Base-by-base conservation (phyloP, 768 basidiomycete genomes). In the Macrocybe gigantea region DNA sequence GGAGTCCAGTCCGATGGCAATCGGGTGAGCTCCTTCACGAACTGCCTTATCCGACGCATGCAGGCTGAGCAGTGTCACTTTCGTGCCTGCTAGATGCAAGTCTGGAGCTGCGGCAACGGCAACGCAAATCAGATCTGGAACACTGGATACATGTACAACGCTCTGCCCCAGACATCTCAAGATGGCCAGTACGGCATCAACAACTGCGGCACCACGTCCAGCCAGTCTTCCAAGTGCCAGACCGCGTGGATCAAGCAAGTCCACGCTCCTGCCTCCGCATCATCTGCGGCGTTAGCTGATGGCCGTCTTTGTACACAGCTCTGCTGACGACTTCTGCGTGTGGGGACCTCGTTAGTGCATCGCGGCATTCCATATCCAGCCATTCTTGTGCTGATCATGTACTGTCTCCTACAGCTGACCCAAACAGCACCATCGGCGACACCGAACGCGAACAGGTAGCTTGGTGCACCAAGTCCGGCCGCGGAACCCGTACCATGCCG, bases 401-500 rank as follows among this genome's bases (percentile, higher is more conserved):
- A 12, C 10, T 2, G n/a, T 10, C n/a, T n/a, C 39, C 22, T 6
- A 6, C 37, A 56, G 55, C 60, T 22, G 37, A 44, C 15, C 46
- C 69, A 2, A 65, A 70, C 52, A 75, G 75, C 11, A 66, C 70
- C 15, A 82, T 92, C 47, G 85, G 79, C 34, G 77, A 85, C 47
- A 80, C 79, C 0, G 90, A 93, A 59, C 77, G 74, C 33, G 64
- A 76, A 44, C 80, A 77, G 48, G 84, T 92, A 2, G 78, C 86
- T 0, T 92, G 78, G 74, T 94, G 88, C 71, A 82, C 82, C 32
- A 82, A 85, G 60, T 72, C 74, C 22, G 83, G 83, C 7, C 77
- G 78, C 34, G 90, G 89, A 7, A 76, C 86, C 0, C 85, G 90
- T 43, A 64, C 79, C 48, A 89, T 92, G 32, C 86, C 85, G 36